phyloP scores from a whole-genome alignment of 192 early-diverging fungal species.

The Coemansia sp. region DNA sequence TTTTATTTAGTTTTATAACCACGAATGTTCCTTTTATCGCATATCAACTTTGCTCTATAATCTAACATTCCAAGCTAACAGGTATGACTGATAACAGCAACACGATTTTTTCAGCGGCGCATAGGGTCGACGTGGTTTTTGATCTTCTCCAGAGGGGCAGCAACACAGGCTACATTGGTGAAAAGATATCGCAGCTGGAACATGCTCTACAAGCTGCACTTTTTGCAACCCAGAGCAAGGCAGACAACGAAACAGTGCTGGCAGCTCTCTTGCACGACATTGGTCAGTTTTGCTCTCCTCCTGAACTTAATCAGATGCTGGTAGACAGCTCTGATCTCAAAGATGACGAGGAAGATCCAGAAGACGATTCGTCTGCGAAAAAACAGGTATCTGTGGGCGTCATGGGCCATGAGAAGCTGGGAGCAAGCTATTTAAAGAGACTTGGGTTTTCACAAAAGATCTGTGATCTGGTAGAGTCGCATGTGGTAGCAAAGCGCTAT shows the following conservation, averaged over 20 bases:
- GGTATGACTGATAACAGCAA: not conserved
- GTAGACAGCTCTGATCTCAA: slow-evolving; percentile 25
- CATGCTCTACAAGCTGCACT: slow-evolving; percentile 59
- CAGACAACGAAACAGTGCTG: slow-evolving; percentile 56
- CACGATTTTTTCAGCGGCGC: slow-evolving; percentile 2
- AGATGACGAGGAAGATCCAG: not conserved
- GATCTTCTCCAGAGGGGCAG: slow-evolving; percentile 54
- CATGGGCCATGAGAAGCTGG: slow-evolving; percentile 58
- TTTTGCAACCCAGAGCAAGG: slow-evolving; percentile 39
- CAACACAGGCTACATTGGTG: slow-evolving; percentile 59
- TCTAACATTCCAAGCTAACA: too few species aligned
- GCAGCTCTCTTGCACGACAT: slow-evolving; percentile 62
- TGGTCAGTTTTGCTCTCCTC: slow-evolving; percentile 58
- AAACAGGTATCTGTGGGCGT: slow-evolving; percentile 34
- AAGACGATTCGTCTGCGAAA: not conserved
- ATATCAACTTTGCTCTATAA: too few species aligned
- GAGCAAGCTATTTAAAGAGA: slow-evolving; percentile 57
- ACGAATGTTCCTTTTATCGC: too few species aligned
- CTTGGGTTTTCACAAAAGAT: slow-evolving; percentile 59
- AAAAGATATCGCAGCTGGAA: slow-evolving; percentile 58
- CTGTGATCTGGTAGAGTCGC: slow-evolving; percentile 56
- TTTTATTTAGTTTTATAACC: too few species aligned
- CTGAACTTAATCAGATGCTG: slow-evolving; percentile 54
- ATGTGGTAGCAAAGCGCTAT: slow-evolving; percentile 61
- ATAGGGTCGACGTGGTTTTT: slow-evolving; percentile 45